Percentiles rank a stretch among this genome's conserved stretches.
These are phyloP conservation scores for Wallacemonas sp. DNA, from an alignment of 208 protist species.

Conservation along the genomic window DNA sequence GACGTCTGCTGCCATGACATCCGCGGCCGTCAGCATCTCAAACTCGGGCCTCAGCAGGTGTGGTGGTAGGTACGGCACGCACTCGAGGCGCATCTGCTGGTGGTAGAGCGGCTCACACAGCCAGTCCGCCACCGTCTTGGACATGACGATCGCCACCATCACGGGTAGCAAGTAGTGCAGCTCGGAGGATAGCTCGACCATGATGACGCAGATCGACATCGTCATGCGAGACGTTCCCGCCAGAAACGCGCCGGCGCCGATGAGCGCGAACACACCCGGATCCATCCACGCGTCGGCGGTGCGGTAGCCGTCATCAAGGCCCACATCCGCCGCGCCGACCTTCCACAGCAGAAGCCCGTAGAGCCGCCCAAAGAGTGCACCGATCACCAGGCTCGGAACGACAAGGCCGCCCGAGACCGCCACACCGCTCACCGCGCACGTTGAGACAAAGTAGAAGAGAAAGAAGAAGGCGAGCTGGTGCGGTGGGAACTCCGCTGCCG, in stretches of 20 bases:
- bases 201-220: slow-evolving; percentile 94
- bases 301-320: slow-evolving; percentile 47
- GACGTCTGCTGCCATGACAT: slow-evolving; percentile 90
- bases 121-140: slow-evolving; percentile 89
- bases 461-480: slow-evolving; percentile 73
- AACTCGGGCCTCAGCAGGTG: slow-evolving; percentile 72
- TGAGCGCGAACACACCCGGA: slow-evolving; percentile 91
- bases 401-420: slow-evolving; percentile 87
- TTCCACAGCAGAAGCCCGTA: slow-evolving; percentile 79
- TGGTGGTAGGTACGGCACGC: slow-evolving; percentile 82
- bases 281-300: slow-evolving; percentile 76
- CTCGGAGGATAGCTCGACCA: slow-evolving; percentile 93
- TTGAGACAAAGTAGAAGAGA: slow-evolving; percentile 78
- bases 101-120: slow-evolving; percentile 91
- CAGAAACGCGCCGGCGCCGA: slow-evolving; percentile 92
- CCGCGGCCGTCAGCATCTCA: slow-evolving; percentile 80
- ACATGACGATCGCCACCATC: slow-evolving; percentile 93
- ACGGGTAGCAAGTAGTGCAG: slow-evolving; percentile 92
- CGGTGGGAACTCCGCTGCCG: slow-evolving; percentile 66
- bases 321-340: slow-evolving; percentile 21
- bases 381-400: slow-evolving; percentile 90
- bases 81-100: slow-evolving; percentile 86
- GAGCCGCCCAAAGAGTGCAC: slow-evolving; percentile 82
- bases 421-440: slow-evolving; percentile 70
- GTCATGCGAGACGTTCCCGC: slow-evolving; percentile 91